Evolutionary conservation across 2,329 filamentous ascomycete species (phyloP).

Genomic region (Microsporum audouinii): DNA sequence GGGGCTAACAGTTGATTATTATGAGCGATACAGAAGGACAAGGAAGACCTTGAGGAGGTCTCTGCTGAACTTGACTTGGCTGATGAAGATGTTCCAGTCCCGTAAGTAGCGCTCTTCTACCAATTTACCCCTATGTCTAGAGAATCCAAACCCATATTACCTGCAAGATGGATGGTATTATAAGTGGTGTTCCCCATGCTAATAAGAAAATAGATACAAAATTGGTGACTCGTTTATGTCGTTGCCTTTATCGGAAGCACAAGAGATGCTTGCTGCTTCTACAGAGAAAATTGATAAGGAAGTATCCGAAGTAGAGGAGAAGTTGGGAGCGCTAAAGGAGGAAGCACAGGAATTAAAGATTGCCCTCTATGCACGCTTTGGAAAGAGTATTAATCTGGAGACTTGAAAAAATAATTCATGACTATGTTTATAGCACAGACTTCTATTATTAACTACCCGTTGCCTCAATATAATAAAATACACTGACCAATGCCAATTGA

Average conservation of each 20-base stretch:
- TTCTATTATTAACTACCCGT: not conserved
- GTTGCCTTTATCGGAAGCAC: slow-evolving; percentile 69
- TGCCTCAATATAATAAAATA: not conserved
- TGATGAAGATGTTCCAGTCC: slow-evolving; percentile 87
- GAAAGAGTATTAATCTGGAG: slow-evolving; percentile 92
- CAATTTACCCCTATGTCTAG: not conserved
- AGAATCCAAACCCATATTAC: not conserved
- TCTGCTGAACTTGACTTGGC: slow-evolving; percentile 83
- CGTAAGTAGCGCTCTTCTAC: slow-evolving; percentile 46
- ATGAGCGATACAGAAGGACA: slow-evolving; percentile 63
- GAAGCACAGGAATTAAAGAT: slow-evolving; percentile 88
- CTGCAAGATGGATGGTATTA: not conserved
- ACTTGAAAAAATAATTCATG: slow-evolving; percentile 4
- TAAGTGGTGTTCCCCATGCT: not conserved
- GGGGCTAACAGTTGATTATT: not conserved
- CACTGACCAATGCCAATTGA: not conserved
- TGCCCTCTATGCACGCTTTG: slow-evolving; percentile 85
- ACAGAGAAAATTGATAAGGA: slow-evolving; percentile 65
- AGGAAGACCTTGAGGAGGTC: slow-evolving; percentile 92
- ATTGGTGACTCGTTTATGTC: slow-evolving; percentile 94
- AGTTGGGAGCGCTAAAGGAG: slow-evolving; percentile 61
- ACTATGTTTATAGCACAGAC: not conserved
- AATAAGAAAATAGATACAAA: slow-evolving; percentile 60
- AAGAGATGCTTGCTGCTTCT: slow-evolving; percentile 66
- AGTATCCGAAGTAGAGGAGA: slow-evolving; percentile 64